Percentiles rank a stretch among this genome's conserved stretches.
These are phyloP conservation scores for Fusarium nurragi DNA, from an alignment of 2,329 filamentous ascomycete species.

Conservation along the genomic window DNA sequence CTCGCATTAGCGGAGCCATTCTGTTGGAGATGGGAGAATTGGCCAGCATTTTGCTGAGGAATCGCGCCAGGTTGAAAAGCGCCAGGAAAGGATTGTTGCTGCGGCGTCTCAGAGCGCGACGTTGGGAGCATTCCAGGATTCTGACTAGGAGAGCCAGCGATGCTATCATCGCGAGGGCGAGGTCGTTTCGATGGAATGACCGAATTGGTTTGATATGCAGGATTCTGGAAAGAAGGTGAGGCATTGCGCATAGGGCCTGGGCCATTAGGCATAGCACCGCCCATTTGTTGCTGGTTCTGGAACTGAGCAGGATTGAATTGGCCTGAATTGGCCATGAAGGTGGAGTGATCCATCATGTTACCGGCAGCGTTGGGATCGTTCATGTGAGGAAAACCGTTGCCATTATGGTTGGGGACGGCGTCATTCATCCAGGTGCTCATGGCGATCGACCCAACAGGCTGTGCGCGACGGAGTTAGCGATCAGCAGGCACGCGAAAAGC, in stretches of 20 bases:
- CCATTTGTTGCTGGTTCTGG: slow-evolving; percentile 63
- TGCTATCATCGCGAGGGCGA: slow-evolving; percentile 82
- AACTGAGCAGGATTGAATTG: slow-evolving; percentile 71
- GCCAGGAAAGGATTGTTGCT: slow-evolving; percentile 76
- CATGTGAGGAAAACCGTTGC: slow-evolving; percentile 73
- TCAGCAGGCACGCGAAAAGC: slow-evolving; percentile 51
- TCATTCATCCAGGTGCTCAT: slow-evolving; percentile 81
- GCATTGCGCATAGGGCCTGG: slow-evolving; percentile 82
- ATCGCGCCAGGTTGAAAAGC: slow-evolving; percentile 74
- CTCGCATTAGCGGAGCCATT: slow-evolving; percentile 85
- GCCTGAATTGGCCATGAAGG: slow-evolving; percentile 68
- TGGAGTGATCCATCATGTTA: slow-evolving; percentile 72
- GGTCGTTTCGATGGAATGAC: slow-evolving; percentile 91
- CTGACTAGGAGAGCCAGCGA: slow-evolving; percentile 82
- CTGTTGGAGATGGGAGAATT: slow-evolving; percentile 85
- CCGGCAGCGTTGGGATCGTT: slow-evolving; percentile 66
- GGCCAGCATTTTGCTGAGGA: slow-evolving; percentile 66
- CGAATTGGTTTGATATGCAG: slow-evolving; percentile 83
- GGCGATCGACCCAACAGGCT: slow-evolving; percentile 61
- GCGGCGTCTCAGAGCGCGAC: slow-evolving; percentile 92
- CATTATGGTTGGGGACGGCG: slow-evolving; percentile 75
- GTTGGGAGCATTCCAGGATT: slow-evolving; percentile 77
- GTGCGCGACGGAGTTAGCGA: slow-evolving; percentile 57
- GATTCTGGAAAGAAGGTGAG: slow-evolving; percentile 79
- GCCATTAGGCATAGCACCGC: slow-evolving; percentile 77